A percentile compares a stretch with the other conserved stretches of the same genome.
phyloP scores from a whole-genome alignment of 208 protist species.

The Trichomonas vaginalis region DNA sequence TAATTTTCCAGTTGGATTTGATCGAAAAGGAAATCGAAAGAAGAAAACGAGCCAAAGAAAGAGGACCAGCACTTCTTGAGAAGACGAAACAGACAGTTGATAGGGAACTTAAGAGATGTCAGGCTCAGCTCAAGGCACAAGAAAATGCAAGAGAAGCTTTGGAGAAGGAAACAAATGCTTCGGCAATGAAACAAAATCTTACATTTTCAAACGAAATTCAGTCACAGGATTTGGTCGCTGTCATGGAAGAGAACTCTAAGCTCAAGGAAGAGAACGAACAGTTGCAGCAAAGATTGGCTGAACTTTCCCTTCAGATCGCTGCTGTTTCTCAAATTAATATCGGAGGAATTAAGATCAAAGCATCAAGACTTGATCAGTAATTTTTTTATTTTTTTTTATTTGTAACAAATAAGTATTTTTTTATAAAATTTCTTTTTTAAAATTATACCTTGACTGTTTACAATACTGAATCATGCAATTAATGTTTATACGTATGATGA shows the following conservation, averaged over 20 bases:
- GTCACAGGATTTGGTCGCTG: not conserved
- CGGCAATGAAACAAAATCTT: not conserved
- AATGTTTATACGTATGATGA: too few species aligned
- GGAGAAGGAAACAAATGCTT: not conserved
- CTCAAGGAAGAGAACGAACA: conserved; percentile 8
- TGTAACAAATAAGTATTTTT: too few species aligned
- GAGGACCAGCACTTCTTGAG: not conserved
- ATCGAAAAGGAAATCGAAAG: not conserved
- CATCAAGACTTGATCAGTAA: conserved; percentile 11
- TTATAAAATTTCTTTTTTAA: too few species aligned
- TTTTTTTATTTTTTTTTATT: not conserved
- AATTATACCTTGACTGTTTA: too few species aligned
- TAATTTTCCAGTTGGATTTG: not conserved
- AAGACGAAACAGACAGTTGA: not conserved
- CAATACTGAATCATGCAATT: too few species aligned
- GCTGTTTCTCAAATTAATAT: conserved; percentile 8
- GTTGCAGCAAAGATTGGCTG: not conserved
- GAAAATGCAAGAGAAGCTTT: not conserved
- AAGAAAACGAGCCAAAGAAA: not conserved
- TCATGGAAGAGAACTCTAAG: not conserved
- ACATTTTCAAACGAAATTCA: not conserved
- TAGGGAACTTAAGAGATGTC: not conserved
- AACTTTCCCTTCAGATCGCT: not conserved
- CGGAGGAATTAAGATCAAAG: not conserved
- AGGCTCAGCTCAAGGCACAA: not conserved